Base-by-base conservation (phyloP, 2,329 filamentous ascomycete species). In the Ophiostoma tasmaniense region DNA sequence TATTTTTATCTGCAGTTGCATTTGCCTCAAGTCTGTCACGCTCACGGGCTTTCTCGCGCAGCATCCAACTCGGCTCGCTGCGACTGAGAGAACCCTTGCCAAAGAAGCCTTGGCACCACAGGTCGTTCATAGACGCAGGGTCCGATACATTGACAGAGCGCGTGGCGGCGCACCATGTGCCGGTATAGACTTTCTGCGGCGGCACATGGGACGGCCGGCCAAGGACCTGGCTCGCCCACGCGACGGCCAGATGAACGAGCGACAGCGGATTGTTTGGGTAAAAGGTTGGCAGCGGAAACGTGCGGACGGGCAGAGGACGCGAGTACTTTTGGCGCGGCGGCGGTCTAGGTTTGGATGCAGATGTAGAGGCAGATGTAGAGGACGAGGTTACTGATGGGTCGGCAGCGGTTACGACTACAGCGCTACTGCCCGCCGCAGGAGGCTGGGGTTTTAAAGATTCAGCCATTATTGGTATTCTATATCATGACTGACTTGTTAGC, bases 101-200 rank as follows among this genome's bases (percentile, higher is more conserved):
- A 78, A 94, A 99, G 79, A 99, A 99, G 5, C 95, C 95, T 80
- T 96, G 92, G 78, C 97, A 91, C 95, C 96, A 99, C 30, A 99
- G 79, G 1, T 89, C 92, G 68, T 90, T 85, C 71, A 96, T 89
- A 3, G 92, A 89, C 68, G 84, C 83, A 33, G 87, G 82, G 77
- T 97, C 90, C 22, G 87, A 92, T 69, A 99, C 84, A 76, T 97
- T 92, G 20, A 99, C 85, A 0, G 93, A 95, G 37, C 89, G 87
- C 3, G 92, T 96, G 69, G 89, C 86, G 1, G 86, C 79, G n/a
- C 92, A 94, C 83, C 94, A 97, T 73, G 90, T 85, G 66, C 90
- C 94, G 66, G 85, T 81, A 76, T 95, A 90, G 59, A 88, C 80
- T 37, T 37, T 64, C 50, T 85, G 80, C 13, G 85, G 81, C 5